These are phyloP conservation scores for Graphilbum ipis-grandicollis DNA, from an alignment of 2,329 filamentous ascomycete species.

Conservation along the genomic window DNA sequence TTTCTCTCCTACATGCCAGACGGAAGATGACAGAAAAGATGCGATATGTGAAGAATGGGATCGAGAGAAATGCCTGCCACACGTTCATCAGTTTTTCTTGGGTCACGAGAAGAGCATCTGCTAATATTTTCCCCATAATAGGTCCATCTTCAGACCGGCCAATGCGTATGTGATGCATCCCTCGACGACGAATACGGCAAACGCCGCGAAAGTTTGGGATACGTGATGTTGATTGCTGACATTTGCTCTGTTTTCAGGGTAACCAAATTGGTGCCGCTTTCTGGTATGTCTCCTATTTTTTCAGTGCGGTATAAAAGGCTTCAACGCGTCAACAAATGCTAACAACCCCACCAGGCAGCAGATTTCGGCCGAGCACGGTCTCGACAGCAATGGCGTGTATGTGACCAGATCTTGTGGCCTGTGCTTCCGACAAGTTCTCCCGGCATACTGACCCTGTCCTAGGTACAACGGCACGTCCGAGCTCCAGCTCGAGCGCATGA, in stretches of 20 bases:
- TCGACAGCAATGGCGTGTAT: conserved; percentile 92
- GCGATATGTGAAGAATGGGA: too few relatives aligned
- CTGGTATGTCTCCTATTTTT: conserved; percentile 45
- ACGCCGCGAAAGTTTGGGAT: too few relatives aligned
- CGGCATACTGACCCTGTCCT: background rate
- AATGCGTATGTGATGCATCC: conserved; percentile 58
- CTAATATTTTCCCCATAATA: conserved; percentile 29
- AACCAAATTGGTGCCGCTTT: conserved; percentile 99
- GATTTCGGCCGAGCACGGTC: conserved; percentile 83
- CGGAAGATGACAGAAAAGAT: background rate
- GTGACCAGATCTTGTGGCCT: conserved; percentile 19
- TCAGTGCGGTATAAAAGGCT: background rate
- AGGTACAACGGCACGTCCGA: conserved; percentile 97
- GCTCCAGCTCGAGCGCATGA: conserved; percentile 99
- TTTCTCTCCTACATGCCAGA: background rate
- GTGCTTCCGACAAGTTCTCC: background rate
- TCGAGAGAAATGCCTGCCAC: too few relatives aligned
- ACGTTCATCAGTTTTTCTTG: too few relatives aligned
- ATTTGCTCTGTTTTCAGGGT: conserved; percentile 42
- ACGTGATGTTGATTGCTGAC: conserved; percentile 18
- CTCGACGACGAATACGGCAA: too few relatives aligned
- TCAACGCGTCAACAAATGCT: background rate
- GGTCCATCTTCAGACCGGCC: conserved; percentile 99
- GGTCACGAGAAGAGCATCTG: background rate
- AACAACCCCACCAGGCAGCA: conserved; percentile 39